Percentiles rank a stretch among this genome's conserved stretches.
phyloP scores from a whole-genome alignment of 2,329 filamentous ascomycete genomes.

The Diaporthe sp. region DNA sequence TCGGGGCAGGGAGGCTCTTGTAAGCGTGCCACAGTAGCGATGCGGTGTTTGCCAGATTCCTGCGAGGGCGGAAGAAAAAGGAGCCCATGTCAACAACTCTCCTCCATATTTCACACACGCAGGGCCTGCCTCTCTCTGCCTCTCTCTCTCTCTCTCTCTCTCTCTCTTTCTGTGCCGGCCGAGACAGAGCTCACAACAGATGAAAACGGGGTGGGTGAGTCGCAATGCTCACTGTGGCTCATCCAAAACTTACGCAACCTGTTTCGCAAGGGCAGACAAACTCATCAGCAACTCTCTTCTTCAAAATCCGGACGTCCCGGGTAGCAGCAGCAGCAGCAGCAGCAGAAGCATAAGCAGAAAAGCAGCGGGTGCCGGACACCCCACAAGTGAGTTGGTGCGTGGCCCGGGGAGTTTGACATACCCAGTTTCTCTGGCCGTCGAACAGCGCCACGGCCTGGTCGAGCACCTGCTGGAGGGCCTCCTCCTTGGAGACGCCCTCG shows the following conservation, averaged over 20 bases:
- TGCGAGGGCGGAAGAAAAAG: constrained; percentile 50
- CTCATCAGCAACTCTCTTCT: neutral
- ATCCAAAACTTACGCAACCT: constrained; percentile 13
- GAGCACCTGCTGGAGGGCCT: constrained; percentile 82
- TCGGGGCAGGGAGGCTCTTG: constrained; percentile 78
- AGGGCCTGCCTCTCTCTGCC: neutral
- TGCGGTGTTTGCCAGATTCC: constrained; percentile 83
- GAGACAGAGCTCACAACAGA: neutral
- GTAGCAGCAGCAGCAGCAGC: neutral
- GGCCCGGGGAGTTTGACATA: constrained; percentile 54
- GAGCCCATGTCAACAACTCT: neutral
- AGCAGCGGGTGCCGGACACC: neutral
- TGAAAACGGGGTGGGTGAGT: neutral
- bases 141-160: neutral
- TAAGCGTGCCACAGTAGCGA: constrained; percentile 85
- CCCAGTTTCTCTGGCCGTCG: constrained; percentile 84
- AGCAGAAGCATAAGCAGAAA: neutral
- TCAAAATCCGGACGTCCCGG: neutral
- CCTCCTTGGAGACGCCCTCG: constrained; percentile 75
- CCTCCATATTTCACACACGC: neutral
- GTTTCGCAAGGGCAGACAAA: neutral
- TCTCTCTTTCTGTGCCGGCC: neutral
- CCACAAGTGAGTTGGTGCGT: neutral
- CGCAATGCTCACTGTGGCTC: constrained; percentile 14
- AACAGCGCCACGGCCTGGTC: constrained; percentile 79